phyloP scores from a whole-genome alignment of 148 eudicot genomes.

The Rhododendron ovatum region DNA sequence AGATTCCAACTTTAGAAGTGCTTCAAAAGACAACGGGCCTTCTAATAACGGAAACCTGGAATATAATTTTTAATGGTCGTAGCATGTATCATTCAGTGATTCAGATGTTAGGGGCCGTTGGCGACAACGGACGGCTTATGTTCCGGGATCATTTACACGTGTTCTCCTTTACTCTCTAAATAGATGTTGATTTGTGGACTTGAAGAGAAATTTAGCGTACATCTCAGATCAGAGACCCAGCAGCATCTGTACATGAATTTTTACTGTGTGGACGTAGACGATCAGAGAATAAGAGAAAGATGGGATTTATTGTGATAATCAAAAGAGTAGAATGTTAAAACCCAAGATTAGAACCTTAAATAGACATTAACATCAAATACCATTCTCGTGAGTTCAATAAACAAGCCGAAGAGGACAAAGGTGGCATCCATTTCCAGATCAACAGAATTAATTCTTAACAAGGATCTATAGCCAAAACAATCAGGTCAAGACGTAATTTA shows the following conservation, averaged over 20 bases:
- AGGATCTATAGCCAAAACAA: neutral
- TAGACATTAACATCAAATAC: neutral
- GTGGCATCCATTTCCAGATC: neutral
- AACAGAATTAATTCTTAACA: neutral
- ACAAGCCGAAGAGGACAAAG: neutral
- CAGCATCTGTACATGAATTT: neutral
- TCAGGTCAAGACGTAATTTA: conserved; percentile 7
- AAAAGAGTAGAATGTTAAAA: neutral
- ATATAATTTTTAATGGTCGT: neutral
- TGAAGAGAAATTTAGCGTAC: neutral
- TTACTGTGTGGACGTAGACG: neutral
- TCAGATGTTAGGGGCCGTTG: neutral
- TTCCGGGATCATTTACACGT: neutral
- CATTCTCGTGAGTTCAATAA: neutral
- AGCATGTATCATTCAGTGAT: too few species aligned
- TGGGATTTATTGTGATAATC: neutral
- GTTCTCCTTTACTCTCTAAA: neutral
- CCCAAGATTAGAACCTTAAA: neutral
- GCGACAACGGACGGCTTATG: neutral
- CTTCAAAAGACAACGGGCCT: conserved; percentile 29
- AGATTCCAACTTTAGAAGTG: conserved; percentile 45
- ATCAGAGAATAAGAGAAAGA: neutral
- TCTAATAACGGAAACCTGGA: conserved; percentile 42
- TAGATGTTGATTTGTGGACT: neutral
- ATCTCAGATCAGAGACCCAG: neutral